These are phyloP conservation scores for Quercus bicolor DNA, from an alignment of 306 rosid genomes.

Conservation along the genomic window DNA sequence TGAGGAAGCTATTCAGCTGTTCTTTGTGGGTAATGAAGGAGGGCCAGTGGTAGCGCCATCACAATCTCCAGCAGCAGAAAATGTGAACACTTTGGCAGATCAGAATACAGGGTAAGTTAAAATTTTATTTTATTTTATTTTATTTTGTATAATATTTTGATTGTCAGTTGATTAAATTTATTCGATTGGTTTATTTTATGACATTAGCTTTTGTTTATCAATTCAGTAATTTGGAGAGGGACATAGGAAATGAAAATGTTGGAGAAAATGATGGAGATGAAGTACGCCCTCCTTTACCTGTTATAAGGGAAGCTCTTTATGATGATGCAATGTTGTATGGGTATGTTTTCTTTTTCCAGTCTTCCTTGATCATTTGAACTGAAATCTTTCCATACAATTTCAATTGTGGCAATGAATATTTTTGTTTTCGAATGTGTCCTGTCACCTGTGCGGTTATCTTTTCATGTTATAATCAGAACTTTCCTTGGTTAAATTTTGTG, in stretches of 20 bases:
- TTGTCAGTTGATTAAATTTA: not conserved
- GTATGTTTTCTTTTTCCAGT: constrained; percentile 34
- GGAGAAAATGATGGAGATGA: constrained; percentile 54
- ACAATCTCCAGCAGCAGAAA: constrained; percentile 36
- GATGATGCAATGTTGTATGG: constrained; percentile 65
- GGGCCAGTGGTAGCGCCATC: constrained; percentile 36
- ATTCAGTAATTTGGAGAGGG: constrained; percentile 47
- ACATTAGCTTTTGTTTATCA: constrained; percentile 1
- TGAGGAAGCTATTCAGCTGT: constrained; percentile 95
- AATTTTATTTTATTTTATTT: not conserved
- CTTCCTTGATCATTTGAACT: not conserved
- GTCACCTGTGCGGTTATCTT: not conserved
- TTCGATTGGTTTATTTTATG: constrained; percentile 1
- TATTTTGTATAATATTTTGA: not conserved
- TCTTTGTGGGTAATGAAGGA: constrained; percentile 64
- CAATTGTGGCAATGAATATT: not conserved
- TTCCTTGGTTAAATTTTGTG: not conserved
- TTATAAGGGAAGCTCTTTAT: constrained; percentile 87
- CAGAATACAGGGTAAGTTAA: constrained; percentile 37
- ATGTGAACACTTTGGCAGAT: constrained; percentile 37
- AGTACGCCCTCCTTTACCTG: constrained; percentile 94
- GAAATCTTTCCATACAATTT: not conserved
- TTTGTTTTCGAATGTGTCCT: not conserved
- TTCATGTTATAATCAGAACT: not conserved
- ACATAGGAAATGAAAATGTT: constrained; percentile 35